Evolutionary conservation across 78 protist species (phyloP), one percentile per base, ranked within the genome.

Genomic region (Guillardia theta): DNA sequence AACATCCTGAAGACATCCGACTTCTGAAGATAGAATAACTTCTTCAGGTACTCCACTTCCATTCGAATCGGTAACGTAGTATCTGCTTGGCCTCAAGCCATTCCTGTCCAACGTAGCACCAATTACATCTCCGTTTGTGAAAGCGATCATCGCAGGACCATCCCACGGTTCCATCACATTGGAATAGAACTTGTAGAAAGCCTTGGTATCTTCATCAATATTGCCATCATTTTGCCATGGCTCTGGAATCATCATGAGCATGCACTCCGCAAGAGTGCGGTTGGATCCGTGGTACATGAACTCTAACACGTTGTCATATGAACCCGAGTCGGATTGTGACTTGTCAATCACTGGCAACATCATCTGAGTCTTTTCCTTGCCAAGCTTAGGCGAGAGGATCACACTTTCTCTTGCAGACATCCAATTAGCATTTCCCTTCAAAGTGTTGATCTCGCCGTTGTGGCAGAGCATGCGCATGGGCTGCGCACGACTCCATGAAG

Each of bases 401-500:
- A 43, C 53, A 19, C 48, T 37, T 50, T 43, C 90, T 19, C 97
- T 37, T 0, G 98, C 97, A 4, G 62, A 45, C 96, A 93, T 93
- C 96, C 95, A 94, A 93, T 97, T 96, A 76, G 27, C 54, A 88
- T 96, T 96, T 0, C 90, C 90, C 21, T 43, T 37, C 15, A 97
- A 94, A 9, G 99, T 98, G 96, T 98, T 98, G 94, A 98, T 98
- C 80, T 98, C 99, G 21, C 99, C 99, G 95, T 98, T 98, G 98
- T 98, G 99, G 15, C 95, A 94, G 21, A 96, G 53, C 70, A 48
- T 48, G 22, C 93, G 54, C 54, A 48, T 33, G n/a, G 93, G 93
- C 70, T 88, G 93, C 27, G 93, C 93, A 41, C 93, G 48, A 64
- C 36, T 9, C 93, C 94, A 95, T 37, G 48, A 21, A 12, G 96